Conservation (phyloP, 2,329 filamentous ascomycete species). For the Botryotinia globosa region DNA sequence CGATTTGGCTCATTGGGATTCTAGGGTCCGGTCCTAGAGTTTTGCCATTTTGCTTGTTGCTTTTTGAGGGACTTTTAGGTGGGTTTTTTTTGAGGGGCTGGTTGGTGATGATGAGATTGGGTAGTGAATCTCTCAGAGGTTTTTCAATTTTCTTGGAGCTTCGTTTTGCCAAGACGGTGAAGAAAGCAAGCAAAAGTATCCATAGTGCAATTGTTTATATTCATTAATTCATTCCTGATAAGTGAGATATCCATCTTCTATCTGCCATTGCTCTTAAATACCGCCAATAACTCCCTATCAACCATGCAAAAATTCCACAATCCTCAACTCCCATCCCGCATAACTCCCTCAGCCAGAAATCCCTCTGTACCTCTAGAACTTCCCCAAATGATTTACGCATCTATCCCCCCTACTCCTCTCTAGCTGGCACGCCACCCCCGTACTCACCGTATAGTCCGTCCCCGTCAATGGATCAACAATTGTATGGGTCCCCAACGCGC, state of each 20-base stretch:
- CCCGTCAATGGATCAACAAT: constrained; percentile 3
- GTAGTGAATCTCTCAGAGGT: background rate
- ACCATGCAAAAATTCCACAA: background rate
- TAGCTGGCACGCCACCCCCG: background rate
- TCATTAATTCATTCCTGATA: background rate
- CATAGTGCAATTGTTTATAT: background rate
- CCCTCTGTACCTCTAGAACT: background rate
- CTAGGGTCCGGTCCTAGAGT: background rate
- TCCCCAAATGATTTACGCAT: background rate
- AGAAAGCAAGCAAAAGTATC: background rate
- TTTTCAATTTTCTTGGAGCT: no score
- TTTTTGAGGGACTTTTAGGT: background rate
- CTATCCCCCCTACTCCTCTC: background rate
- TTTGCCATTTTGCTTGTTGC: background rate
- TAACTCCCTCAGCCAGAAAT: no score
- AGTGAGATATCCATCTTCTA: background rate
- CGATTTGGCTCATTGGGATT: background rate
- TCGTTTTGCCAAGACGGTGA: background rate
- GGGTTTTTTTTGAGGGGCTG: background rate
- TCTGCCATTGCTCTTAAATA: no score
- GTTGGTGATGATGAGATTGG: background rate
- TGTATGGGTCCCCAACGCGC: background rate
- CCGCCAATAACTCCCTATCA: background rate
- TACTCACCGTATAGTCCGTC: background rate
- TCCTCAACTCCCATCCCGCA: background rate